Evolutionary conservation across 768 basidiomycete genomes (phyloP).

Genomic region (Lactifluus piperatus): DNA sequence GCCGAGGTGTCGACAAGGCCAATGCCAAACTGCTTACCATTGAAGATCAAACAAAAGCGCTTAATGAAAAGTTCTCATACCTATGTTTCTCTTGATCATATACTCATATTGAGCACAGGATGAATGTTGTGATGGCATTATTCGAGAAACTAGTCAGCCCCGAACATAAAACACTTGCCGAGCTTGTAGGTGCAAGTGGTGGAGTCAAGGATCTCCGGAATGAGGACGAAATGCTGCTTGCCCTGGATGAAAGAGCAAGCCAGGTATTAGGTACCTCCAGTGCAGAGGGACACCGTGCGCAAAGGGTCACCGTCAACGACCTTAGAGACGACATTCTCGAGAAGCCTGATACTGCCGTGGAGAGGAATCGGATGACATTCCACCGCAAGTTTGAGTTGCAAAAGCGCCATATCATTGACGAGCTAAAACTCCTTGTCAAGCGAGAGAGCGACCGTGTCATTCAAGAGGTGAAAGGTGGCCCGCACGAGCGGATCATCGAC

Average conservation of each 20-base stretch:
- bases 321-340: constrained; percentile 20
- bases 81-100: background rate
- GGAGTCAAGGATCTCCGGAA: constrained; percentile 20
- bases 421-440: constrained; percentile 13
- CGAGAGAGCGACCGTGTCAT: constrained; percentile 19
- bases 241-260: constrained; percentile 18
- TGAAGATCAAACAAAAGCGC: background rate
- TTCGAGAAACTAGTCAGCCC: constrained; percentile 14
- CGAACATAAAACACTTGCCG: constrained; percentile 10
- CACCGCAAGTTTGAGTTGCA: constrained; percentile 21
- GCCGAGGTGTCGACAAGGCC: constrained; percentile 3
- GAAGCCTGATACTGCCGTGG: constrained; percentile 18
- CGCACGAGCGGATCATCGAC: constrained; percentile 22
- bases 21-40: constrained; percentile 10
- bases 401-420: constrained; percentile 13
- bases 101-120: background rate
- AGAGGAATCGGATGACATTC: constrained; percentile 18
- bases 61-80: constrained; percentile 17
- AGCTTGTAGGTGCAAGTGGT: constrained; percentile 21
- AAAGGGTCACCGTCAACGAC: background rate
- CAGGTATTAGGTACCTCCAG: background rate
- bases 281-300: background rate
- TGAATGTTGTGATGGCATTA: constrained; percentile 15
- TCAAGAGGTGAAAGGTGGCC: constrained; percentile 19
- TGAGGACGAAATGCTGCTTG: constrained; percentile 18